Base-by-base conservation (phyloP, 169 alveolate genomes). In the Eimeria brunetti region DNA sequence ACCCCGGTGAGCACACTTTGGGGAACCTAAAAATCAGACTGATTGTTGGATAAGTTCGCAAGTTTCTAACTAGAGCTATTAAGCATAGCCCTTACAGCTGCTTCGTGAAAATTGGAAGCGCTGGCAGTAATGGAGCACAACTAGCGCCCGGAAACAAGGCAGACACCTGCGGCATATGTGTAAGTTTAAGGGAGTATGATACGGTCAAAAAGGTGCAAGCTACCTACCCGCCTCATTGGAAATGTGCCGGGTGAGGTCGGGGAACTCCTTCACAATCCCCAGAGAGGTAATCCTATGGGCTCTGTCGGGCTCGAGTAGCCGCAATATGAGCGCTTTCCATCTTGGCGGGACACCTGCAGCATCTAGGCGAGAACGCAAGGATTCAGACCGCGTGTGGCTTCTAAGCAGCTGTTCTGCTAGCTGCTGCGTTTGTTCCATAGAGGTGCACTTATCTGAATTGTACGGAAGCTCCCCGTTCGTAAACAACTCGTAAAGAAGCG, bases 381-480 rank as follows among this genome's bases (percentile, higher is more conserved):
- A 0, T 2, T 76, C 86, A 76, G 86, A 76, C 20, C 86, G 33
- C 33, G 62, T 76, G 5, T 46, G 36, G 27, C 44, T 41, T 46
- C 14, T 36, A 14, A 46, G 46, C 41, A 76, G 62, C 60, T 27
- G 58, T 20, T 73, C 33, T 5, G 62, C 86, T 27, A 44, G 86
- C 86, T 46, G 24, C 46, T 38, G 12, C 44, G 64, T 33, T 14
- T 76, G 64, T 24, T 46, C 86, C 64, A 46, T 76, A 27, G 41
- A 58, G 22, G 30, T 27, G 38, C 86, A 76, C 41, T 46, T 20
- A 7, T 76, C 62, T 16, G 18, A 6, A 16, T 24, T 33, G 1
- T 73, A 73, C 30, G 84, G 58, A 73, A 41, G 53, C 53, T 73
- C 84, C 18, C 84, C 84, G 58, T 73, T 38, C 33, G 84, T 73